A percentile compares a stretch with the other conserved stretches of the same genome.
Conservation (phyloP, 805 yeast species). For the Kluyveromyces nonfermentans region DNA sequence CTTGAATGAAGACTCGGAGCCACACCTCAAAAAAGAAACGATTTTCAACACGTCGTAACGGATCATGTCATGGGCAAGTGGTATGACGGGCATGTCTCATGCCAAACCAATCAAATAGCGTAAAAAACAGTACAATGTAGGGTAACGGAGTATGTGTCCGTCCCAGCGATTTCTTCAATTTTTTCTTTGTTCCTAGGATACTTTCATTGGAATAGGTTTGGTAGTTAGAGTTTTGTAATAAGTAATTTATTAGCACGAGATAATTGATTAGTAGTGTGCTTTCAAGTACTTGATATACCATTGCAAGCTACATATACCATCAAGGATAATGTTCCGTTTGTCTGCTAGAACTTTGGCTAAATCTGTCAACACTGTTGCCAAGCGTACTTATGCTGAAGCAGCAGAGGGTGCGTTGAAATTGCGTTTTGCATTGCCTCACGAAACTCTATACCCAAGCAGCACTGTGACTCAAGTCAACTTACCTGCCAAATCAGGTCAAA, state of each 20-base stretch:
- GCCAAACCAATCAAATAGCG: constrained; percentile 1
- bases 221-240: neutral
- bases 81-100: neutral
- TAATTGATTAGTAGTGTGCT: neutral
- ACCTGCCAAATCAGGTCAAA: constrained; percentile 91
- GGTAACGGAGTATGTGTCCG: neutral
- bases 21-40: neutral
- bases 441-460: constrained; percentile 46
- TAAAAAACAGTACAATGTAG: neutral
- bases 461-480: constrained; percentile 71
- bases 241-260: neutral
- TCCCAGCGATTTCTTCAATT: neutral
- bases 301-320: neutral
- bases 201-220: neutral
- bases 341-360: constrained; percentile 20
- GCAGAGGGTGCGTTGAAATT: constrained; percentile 74
- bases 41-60: neutral
- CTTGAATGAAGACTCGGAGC: neutral
- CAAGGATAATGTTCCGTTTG: constrained; percentile 19
- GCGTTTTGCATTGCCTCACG: constrained; percentile 86
- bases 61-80: neutral
- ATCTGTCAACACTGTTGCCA: constrained; percentile 41
- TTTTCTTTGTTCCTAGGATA: neutral
- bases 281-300: neutral
- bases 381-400: constrained; percentile 82